Evolutionary conservation across 2,329 filamentous ascomycete genomes (phyloP).

Genomic region (Aspergillus glaucus): DNA sequence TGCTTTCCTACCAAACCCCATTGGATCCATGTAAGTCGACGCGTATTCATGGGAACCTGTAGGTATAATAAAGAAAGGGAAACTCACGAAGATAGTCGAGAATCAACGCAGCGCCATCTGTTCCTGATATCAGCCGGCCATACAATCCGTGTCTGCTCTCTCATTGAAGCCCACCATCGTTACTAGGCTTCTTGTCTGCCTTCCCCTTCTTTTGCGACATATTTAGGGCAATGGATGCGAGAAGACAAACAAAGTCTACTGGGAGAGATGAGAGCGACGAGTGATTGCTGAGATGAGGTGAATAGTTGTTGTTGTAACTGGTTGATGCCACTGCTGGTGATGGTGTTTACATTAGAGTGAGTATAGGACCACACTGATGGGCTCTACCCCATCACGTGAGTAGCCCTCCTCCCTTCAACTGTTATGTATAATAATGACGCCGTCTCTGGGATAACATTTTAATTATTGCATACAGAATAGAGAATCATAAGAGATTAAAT

Average conservation of each 20-base stretch:
- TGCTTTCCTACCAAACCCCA: conserved; percentile 36
- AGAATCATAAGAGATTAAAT: not conserved
- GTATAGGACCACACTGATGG: not conserved
- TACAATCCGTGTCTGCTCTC: not conserved
- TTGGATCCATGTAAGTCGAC: not conserved
- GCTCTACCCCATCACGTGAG: not conserved
- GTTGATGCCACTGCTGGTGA: not conserved
- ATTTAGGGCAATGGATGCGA: conserved; percentile 1
- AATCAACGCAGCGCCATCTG: conserved; percentile 38
- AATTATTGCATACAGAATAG: too few relatives aligned
- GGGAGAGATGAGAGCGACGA: not conserved
- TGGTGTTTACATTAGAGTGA: not conserved
- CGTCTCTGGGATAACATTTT: too few relatives aligned
- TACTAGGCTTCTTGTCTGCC: conserved; percentile 20
- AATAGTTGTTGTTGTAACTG: not conserved
- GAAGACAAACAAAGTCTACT: not conserved
- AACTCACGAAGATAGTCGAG: conserved; percentile 47
- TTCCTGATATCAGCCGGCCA: not conserved
- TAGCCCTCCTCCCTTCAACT: not conserved
- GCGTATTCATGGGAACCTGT: too few relatives aligned
- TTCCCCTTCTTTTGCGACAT: conserved; percentile 39
- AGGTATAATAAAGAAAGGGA: not conserved
- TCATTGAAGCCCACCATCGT: conserved; percentile 21
- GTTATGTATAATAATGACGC: too few relatives aligned
- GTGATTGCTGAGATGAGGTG: not conserved